A percentile compares a stretch with the other conserved stretches of the same genome.
These are phyloP conservation scores for Cercophora sp. DNA, from an alignment of 495 filamentous ascomycete species.

Conservation along the genomic window DNA sequence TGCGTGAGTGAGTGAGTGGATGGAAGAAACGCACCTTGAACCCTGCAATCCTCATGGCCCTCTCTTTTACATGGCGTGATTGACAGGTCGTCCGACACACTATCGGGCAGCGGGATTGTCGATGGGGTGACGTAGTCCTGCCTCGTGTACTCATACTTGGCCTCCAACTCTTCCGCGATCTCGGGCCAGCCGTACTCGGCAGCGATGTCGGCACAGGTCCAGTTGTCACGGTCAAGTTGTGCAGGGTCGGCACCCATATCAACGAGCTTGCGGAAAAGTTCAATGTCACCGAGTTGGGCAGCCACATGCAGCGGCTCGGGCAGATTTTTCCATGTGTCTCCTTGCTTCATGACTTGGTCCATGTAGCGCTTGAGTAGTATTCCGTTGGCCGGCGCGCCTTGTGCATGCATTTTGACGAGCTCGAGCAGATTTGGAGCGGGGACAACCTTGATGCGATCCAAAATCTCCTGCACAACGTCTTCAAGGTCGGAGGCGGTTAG, in stretches of 20 bases:
- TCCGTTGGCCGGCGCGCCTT: neutral
- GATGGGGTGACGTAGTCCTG: neutral
- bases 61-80: too few relatives aligned
- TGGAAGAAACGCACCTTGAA: too few relatives aligned
- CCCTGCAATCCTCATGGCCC: too few relatives aligned
- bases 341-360: neutral
- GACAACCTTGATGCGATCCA: neutral
- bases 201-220: neutral
- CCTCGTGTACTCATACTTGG: too few relatives aligned
- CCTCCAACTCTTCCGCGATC: neutral
- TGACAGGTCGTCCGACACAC: too few relatives aligned
- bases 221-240: neutral
- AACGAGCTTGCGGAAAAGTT: neutral
- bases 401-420: neutral
- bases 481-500: neutral
- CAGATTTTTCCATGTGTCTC: neutral
- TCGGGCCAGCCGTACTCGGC: neutral
- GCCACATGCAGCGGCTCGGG: neutral
- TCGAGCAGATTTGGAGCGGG: neutral
- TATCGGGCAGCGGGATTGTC: too few relatives aligned
- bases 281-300: neutral
- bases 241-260: neutral
- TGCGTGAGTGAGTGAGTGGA: too few relatives aligned
- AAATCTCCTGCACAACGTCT: neutral
- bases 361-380: neutral